Base-by-base conservation (phyloP, 306 rosid species). In the Rosa persica region DNA sequence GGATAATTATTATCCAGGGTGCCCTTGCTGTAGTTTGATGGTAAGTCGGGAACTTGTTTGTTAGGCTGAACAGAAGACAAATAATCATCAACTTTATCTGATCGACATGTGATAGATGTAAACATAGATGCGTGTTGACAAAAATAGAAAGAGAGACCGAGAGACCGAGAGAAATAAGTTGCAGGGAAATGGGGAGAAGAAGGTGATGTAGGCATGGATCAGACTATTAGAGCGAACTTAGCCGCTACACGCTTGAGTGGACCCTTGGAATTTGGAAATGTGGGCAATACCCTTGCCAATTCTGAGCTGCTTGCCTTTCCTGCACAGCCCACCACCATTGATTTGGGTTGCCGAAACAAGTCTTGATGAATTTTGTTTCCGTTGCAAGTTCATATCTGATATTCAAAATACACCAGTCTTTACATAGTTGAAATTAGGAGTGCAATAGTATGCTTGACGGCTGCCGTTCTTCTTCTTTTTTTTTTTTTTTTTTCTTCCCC, bases 281-380 rank as follows among this genome's bases (percentile, higher is more conserved):
- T 83, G 15, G 25, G 20, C 60, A 43, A 54, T 19, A 76, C 83
- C 76, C 25, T 79, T 3, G 9, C 4, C n/a, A 65, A 47, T 13
- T 86, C 82, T 8, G 66, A 83, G 36, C 80, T 86, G 4, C 4
- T 81, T 30, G 16, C 79, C 57, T 81, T 86, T 65, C 44, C 82
- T 44, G 87, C 51, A 10, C 65, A 75, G 51, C 79, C 87, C 54
- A 34, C 13, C 36, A 42, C n/a, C 48, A 60, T 20, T 13, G 75
- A 81, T 42, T 17, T 81, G 13, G 38, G 78, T 71, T 78, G 17
- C 43, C 67, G 75, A 30, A 62, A 11, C 16, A 57, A n/a, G n/a
- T 55, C 1, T 30, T 62, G 68, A 12, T 62, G 42, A 30, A 30
- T 27, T 36, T 62, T 27, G 42, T 62, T 27, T 62, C n/a, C 6